Conservation (phyloP, 805 yeast species). For the Wickerhamomyces pijperi region DNA sequence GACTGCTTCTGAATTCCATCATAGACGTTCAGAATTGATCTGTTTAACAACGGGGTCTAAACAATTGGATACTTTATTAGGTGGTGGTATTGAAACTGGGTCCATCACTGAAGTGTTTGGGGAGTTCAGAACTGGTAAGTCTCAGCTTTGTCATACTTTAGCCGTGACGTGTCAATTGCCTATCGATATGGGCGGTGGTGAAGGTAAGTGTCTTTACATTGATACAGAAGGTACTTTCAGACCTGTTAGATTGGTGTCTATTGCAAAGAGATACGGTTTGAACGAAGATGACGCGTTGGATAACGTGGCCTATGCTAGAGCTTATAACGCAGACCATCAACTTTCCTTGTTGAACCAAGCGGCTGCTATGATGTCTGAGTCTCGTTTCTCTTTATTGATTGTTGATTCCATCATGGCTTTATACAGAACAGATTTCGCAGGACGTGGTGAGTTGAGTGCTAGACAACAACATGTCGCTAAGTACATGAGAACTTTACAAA, state of each 20-base stretch:
- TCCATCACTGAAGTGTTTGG: slow-evolving; percentile 94
- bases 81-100: slow-evolving; percentile 97
- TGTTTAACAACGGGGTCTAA: slow-evolving; percentile 94
- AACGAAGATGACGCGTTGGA: slow-evolving; percentile 92
- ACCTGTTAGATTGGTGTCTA: slow-evolving; percentile 79
- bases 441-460: slow-evolving; percentile 92
- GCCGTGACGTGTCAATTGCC: slow-evolving; percentile 97
- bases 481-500: slow-evolving; percentile 81
- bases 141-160: slow-evolving; percentile 91
- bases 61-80: slow-evolving; percentile 81
- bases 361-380: slow-evolving; percentile 91
- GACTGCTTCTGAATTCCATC: slow-evolving; percentile 90
- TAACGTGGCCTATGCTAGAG: slow-evolving; percentile 95
- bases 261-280: slow-evolving; percentile 84
- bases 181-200: slow-evolving; percentile 96
- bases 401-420: slow-evolving; percentile 98
- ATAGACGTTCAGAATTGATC: slow-evolving; percentile 80
- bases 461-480: slow-evolving; percentile 91
- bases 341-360: slow-evolving; percentile 78
- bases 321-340: slow-evolving; percentile 95
- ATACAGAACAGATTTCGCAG: slow-evolving; percentile 88
- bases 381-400: slow-evolving; percentile 78
- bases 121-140: slow-evolving; percentile 95
- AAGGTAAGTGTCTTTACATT: slow-evolving; percentile 90
- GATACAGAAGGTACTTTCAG: slow-evolving; percentile 97